These are phyloP conservation scores for Arthrobotrys pseudoclavata DNA, from an alignment of 2,329 filamentous ascomycete genomes.

Conservation along the genomic window DNA sequence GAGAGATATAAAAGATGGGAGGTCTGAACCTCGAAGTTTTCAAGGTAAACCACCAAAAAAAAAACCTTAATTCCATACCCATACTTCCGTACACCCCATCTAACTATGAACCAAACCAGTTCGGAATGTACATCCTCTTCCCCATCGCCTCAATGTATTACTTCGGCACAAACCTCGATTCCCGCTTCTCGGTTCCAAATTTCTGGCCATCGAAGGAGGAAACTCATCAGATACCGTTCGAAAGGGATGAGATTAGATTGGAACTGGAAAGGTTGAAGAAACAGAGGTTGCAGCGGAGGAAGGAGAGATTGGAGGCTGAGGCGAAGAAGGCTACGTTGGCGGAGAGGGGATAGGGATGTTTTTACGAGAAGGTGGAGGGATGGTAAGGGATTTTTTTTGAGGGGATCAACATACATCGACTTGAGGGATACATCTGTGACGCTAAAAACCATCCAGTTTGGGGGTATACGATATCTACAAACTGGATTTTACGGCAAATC, in stretches of 20 bases:
- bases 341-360: constrained; percentile 27
- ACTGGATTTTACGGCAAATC: neutral
- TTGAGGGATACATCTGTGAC: too few relatives aligned
- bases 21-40: constrained; percentile 94
- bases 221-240: constrained; percentile 81
- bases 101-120: constrained; percentile 68
- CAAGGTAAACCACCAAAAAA: constrained; percentile 77
- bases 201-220: constrained; percentile 92
- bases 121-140: constrained; percentile 98
- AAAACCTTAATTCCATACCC: constrained; percentile 6
- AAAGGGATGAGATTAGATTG: constrained; percentile 83
- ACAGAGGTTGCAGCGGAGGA: constrained; percentile 64
- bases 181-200: constrained; percentile 85
- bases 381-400: neutral
- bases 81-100: neutral
- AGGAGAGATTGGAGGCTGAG: constrained; percentile 46
- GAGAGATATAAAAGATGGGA: constrained; percentile 71
- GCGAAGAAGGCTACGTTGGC: constrained; percentile 25
- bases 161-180: constrained; percentile 97
- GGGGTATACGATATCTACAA: neutral
- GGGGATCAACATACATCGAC: neutral
- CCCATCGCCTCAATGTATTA: constrained; percentile 99
- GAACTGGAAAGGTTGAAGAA: constrained; percentile 77
- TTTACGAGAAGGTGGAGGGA: neutral
- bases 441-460: too few relatives aligned